Conservation (phyloP, 2,329 filamentous ascomycete species). For the Pestalotiopsis sp. region DNA sequence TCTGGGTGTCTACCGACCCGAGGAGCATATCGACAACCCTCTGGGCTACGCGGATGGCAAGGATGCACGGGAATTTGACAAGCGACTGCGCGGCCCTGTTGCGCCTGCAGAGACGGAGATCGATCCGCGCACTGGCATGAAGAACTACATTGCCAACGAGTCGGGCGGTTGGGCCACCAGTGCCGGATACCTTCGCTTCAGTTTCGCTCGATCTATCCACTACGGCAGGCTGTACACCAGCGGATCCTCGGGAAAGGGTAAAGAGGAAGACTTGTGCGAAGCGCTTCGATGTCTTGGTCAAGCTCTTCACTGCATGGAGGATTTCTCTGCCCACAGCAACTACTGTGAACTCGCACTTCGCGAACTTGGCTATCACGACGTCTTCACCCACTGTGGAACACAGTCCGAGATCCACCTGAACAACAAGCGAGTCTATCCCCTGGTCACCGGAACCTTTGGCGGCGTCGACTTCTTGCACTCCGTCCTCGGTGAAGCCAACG, state of each 20-base stretch:
- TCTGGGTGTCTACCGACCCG: constrained; percentile 78
- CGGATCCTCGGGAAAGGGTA: constrained; percentile 63
- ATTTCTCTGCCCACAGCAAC: constrained; percentile 82
- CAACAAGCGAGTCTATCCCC: constrained; percentile 70
- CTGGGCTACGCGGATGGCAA: constrained; percentile 83
- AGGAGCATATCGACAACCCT: constrained; percentile 76
- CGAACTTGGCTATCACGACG: constrained; percentile 68
- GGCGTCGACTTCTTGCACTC: constrained; percentile 85
- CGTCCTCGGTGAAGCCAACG: constrained; percentile 74
- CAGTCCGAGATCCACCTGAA: constrained; percentile 66
- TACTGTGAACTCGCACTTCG: constrained; percentile 78
- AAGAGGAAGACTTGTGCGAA: constrained; percentile 78
- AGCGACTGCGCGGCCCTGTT: constrained; percentile 80
- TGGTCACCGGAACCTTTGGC: constrained; percentile 78
- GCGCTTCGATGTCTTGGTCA: constrained; percentile 77
- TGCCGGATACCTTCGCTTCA: constrained; percentile 79
- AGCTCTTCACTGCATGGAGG: constrained; percentile 76
- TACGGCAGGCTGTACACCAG: constrained; percentile 75
- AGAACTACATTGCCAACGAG: constrained; percentile 98
- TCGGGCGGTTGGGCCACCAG: constrained; percentile 86
- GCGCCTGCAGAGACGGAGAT: constrained; percentile 71
- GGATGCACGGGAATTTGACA: constrained; percentile 83
- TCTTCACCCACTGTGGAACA: constrained; percentile 76
- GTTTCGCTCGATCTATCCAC: constrained; percentile 74
- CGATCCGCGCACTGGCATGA: constrained; percentile 86